phyloP scores from a whole-genome alignment of 2,329 filamentous ascomycete species.

The Simplicillium sp. region DNA sequence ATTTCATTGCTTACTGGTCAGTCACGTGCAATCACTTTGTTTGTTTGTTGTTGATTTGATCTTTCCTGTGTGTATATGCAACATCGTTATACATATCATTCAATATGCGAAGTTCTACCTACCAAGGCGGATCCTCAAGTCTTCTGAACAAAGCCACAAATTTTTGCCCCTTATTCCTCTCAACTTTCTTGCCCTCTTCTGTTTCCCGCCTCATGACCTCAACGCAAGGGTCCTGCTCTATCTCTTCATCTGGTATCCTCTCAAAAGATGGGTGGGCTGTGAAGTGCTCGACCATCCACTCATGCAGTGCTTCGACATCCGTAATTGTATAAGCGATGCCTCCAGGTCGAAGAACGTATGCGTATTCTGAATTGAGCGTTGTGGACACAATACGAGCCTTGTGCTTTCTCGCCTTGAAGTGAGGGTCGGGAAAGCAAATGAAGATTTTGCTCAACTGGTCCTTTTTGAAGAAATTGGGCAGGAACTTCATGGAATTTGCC shows the following conservation, averaged over 20 bases:
- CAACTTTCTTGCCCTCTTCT: conserved; percentile 95
- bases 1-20: no score
- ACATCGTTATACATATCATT: no score
- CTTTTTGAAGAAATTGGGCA: conserved; percentile 92
- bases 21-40: no score
- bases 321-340: conserved; percentile 94
- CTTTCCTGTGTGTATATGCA: no score
- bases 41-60: no score
- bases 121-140: conserved; percentile 72
- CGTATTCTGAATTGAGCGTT: conserved; percentile 87
- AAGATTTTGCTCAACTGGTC: conserved; percentile 83
- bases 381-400: conserved; percentile 90
- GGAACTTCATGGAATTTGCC: conserved; percentile 97
- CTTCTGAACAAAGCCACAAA: conserved; percentile 84
- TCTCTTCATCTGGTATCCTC: conserved; percentile 58
- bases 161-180: conserved; percentile 81
- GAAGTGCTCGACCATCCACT: conserved; percentile 89
- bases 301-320: conserved; percentile 86
- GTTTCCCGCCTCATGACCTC: conserved; percentile 72
- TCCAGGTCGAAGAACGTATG: conserved; percentile 72
- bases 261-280: conserved; percentile 71
- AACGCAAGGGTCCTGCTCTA: conserved; percentile 62
- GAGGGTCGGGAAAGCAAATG: conserved; percentile 95
- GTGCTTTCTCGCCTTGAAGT: conserved; percentile 96
- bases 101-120: conserved; percentile 8